A percentile compares a stretch with the other conserved stretches of the same genome.
These are phyloP conservation scores for Fusarium bulbicola DNA, from an alignment of 2,329 filamentous ascomycete genomes.

Conservation along the genomic window DNA sequence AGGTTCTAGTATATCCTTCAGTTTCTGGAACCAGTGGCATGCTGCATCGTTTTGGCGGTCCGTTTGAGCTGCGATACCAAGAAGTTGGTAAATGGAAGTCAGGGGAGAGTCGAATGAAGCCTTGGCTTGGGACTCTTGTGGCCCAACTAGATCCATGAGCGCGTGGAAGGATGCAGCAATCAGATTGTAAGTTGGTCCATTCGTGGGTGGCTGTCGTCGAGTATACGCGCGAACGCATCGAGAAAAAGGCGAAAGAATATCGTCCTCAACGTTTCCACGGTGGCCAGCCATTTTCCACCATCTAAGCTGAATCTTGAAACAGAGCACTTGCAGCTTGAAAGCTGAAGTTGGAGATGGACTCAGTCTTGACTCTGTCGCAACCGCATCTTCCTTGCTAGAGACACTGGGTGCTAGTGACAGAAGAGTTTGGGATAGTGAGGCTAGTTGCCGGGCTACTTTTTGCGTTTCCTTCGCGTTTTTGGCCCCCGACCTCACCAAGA, in stretches of 20 bases:
- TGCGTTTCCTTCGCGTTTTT: slow-evolving; percentile 55
- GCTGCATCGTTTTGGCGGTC: slow-evolving; percentile 60
- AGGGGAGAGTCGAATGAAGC: slow-evolving; percentile 55
- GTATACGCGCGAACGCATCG: slow-evolving; percentile 70
- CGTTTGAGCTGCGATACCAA: slow-evolving; percentile 60
- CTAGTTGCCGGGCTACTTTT: slow-evolving; percentile 73
- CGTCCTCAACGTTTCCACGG: slow-evolving; percentile 67
- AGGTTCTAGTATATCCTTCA: slow-evolving; percentile 51
- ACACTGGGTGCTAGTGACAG: slow-evolving; percentile 73
- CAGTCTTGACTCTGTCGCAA: slow-evolving; percentile 62
- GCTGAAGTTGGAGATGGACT: slow-evolving; percentile 65
- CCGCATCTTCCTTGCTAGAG: slow-evolving; percentile 68
- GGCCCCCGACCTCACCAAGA: slow-evolving; percentile 61
- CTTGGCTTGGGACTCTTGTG: slow-evolving; percentile 46
- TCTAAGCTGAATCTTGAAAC: slow-evolving; percentile 66
- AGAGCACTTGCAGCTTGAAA: slow-evolving; percentile 71
- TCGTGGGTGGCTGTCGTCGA: slow-evolving; percentile 57
- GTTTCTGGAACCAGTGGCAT: slow-evolving; percentile 61
- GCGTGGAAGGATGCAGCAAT: slow-evolving; percentile 45
- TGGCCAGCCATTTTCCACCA: slow-evolving; percentile 74
- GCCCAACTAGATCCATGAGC: slow-evolving; percentile 47
- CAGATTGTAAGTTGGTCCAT: slow-evolving; percentile 50
- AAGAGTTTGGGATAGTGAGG: slow-evolving; percentile 71
- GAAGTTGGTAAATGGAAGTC: slow-evolving; percentile 60
- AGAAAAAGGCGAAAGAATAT: slow-evolving; percentile 71